Evolutionary conservation across 768 basidiomycete species (phyloP).

Genomic region (Cystofilobasidium ferigula): DNA sequence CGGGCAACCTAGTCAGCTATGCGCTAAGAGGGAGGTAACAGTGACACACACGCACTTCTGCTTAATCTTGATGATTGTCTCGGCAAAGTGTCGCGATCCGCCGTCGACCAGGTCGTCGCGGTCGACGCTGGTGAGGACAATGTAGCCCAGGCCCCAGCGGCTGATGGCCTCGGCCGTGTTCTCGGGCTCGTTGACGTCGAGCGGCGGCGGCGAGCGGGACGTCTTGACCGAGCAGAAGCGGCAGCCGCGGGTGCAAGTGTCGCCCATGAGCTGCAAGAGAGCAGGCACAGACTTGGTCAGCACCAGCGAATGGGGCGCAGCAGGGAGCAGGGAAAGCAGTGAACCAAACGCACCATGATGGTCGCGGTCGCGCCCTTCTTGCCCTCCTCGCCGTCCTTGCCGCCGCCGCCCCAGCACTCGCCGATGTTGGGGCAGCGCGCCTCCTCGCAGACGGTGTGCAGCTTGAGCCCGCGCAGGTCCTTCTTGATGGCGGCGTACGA

Average conservation of each 20-base stretch:
- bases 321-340: not conserved
- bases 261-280: slow-evolving; percentile 75
- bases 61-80: slow-evolving; percentile 89
- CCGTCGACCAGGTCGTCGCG: slow-evolving; percentile 90
- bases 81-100: slow-evolving; percentile 86
- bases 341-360: slow-evolving; percentile 66
- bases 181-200: slow-evolving; percentile 95
- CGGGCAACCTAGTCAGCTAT: not conserved
- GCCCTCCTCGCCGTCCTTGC: slow-evolving; percentile 53
- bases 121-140: slow-evolving; percentile 92
- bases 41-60: slow-evolving; percentile 55
- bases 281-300: not conserved
- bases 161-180: slow-evolving; percentile 96
- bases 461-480: slow-evolving; percentile 75
- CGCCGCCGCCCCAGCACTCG: slow-evolving; percentile 90
- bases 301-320: not conserved
- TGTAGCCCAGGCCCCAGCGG: slow-evolving; percentile 95
- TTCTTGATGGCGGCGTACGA: slow-evolving; percentile 90
- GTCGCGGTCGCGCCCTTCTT: slow-evolving; percentile 86
- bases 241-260: slow-evolving; percentile 95
- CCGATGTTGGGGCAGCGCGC: slow-evolving; percentile 98
- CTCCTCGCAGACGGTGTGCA: slow-evolving; percentile 98
- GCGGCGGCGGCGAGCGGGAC: slow-evolving; percentile 68
- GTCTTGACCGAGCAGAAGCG: slow-evolving; percentile 97
- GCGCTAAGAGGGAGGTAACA: not conserved